Percentiles rank a stretch among this genome's conserved stretches.
Evolutionary conservation across 2,329 filamentous ascomycete genomes (phyloP).

Genomic region (Fusarium decemcellulare): DNA sequence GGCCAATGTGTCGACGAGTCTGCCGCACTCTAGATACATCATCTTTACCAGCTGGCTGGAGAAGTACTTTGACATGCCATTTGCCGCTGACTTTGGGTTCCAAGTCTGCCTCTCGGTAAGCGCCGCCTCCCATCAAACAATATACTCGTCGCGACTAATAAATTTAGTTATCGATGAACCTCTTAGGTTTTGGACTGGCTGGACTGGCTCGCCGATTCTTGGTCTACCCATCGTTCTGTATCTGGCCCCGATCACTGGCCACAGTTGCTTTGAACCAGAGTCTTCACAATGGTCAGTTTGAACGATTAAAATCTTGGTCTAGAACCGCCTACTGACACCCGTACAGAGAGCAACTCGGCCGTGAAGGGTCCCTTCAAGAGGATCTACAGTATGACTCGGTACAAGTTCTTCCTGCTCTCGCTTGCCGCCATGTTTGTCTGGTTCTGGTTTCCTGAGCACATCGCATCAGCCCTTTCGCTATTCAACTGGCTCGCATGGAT

Average conservation of each 20-base stretch:
- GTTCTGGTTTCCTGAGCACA: constrained; percentile 44
- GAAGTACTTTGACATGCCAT: constrained; percentile 42
- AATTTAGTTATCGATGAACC: constrained; percentile 40
- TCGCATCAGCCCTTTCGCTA: constrained; percentile 40
- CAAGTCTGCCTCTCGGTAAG: constrained; percentile 51
- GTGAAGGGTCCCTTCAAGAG: constrained; percentile 36
- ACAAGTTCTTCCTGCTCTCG: constrained; percentile 38
- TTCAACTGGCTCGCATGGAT: constrained; percentile 73
- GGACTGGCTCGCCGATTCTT: constrained; percentile 65
- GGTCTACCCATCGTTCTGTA: constrained; percentile 60
- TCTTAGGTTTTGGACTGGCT: constrained; percentile 69
- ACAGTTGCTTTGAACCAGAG: constrained; percentile 41
- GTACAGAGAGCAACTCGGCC: constrained; percentile 6
- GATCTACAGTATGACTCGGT: constrained; percentile 38
- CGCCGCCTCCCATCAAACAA: fast-evolving
- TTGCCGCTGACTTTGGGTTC: constrained; percentile 46
- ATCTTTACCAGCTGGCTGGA: constrained; percentile 42
- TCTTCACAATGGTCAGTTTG: constrained; percentile 31
- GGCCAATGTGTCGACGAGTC: constrained; percentile 43
- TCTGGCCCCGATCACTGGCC: constrained; percentile 52
- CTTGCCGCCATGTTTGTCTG: constrained; percentile 41
- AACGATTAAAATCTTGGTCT: fast-evolving
- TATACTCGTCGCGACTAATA: too few relatives aligned
- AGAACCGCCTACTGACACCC: fast-evolving
- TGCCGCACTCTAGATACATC: constrained; percentile 42